Percentiles rank a stretch among this genome's conserved stretches.
Evolutionary conservation across 306 rosid species (phyloP).

Genomic region (Gleditsia sinensis): DNA sequence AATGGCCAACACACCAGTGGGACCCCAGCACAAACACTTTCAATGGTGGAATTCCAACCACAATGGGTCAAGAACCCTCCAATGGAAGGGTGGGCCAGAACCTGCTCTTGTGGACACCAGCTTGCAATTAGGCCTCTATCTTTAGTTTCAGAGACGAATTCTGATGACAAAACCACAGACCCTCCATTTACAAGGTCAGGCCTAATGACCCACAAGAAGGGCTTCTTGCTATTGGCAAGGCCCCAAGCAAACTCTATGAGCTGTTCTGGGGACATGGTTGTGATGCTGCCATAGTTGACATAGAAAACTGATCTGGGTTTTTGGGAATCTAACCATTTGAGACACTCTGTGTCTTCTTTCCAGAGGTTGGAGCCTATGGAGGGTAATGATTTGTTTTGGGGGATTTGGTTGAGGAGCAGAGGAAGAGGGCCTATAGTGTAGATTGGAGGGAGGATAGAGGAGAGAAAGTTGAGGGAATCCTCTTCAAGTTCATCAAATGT

Average conservation of each 20-base stretch:
- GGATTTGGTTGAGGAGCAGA: not conserved
- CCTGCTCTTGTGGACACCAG: conserved; percentile 36
- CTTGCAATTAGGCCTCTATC: conserved; percentile 17
- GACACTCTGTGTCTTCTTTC: conserved; percentile 6
- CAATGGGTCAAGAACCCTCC: conserved; percentile 26
- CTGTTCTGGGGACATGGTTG: conserved; percentile 3
- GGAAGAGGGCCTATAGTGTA: conserved; percentile 4
- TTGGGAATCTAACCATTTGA: conserved; percentile 25
- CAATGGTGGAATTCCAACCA: conserved; percentile 24
- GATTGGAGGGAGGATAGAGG: not conserved
- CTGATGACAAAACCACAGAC: not conserved
- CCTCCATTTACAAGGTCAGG: conserved; percentile 24
- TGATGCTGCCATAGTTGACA: conserved; percentile 24
- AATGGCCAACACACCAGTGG: conserved; percentile 35
- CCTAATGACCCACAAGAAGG: conserved; percentile 31
- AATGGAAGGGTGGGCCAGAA: not conserved
- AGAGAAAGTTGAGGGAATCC: conserved; percentile 8
- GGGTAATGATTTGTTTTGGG: not conserved
- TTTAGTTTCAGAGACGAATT: conserved; percentile 1
- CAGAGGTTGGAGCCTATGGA: conserved; percentile 20
- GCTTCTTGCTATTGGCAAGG: conserved; percentile 9
- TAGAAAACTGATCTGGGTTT: conserved; percentile 4
- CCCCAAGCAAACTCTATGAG: conserved; percentile 36
- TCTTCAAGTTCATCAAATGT: conserved; percentile 25
- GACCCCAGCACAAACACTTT: conserved; percentile 24